phyloP scores from a whole-genome alignment of 129 eudicot species.

The Flaveria sonorensis region DNA sequence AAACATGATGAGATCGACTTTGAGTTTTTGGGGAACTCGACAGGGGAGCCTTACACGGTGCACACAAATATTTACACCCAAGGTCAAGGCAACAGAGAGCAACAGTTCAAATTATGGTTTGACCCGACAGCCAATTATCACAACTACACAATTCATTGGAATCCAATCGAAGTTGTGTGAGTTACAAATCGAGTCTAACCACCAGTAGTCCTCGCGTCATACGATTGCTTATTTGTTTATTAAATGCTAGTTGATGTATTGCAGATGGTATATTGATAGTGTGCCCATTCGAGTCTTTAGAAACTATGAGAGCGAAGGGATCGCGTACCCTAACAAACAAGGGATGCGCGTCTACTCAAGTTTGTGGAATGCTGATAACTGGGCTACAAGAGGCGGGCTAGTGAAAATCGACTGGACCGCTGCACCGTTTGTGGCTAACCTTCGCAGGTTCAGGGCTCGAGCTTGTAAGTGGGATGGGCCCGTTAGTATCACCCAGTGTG shows the following conservation, averaged over 20 bases:
- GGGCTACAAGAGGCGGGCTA: conserved; percentile 76
- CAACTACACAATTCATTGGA: conserved; percentile 81
- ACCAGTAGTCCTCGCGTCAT: neutral
- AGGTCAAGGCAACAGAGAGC: conserved; percentile 71
- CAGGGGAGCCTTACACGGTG: conserved; percentile 70
- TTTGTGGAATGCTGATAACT: conserved; percentile 76
- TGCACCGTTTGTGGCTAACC: conserved; percentile 57
- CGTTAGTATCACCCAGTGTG: conserved; percentile 40
- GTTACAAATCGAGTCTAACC: neutral
- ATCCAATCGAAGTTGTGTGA: conserved; percentile 59
- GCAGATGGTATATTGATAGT: conserved; percentile 73
- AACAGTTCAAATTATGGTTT: conserved; percentile 72
- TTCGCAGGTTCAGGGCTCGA: conserved; percentile 46
- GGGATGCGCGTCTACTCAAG: conserved; percentile 71
- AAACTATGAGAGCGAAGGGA: conserved; percentile 54
- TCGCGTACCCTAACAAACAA: conserved; percentile 63
- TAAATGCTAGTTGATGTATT: neutral
- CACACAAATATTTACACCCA: conserved; percentile 74
- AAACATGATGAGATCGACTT: conserved; percentile 81
- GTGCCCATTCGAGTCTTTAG: conserved; percentile 61
- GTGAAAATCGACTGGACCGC: conserved; percentile 66
- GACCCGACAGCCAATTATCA: conserved; percentile 72
- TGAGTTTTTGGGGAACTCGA: conserved; percentile 76
- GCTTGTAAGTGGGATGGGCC: conserved; percentile 60
- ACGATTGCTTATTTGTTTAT: neutral